phyloP scores from a whole-genome alignment of 495 filamentous ascomycete genomes.

The Podospora conica region DNA sequence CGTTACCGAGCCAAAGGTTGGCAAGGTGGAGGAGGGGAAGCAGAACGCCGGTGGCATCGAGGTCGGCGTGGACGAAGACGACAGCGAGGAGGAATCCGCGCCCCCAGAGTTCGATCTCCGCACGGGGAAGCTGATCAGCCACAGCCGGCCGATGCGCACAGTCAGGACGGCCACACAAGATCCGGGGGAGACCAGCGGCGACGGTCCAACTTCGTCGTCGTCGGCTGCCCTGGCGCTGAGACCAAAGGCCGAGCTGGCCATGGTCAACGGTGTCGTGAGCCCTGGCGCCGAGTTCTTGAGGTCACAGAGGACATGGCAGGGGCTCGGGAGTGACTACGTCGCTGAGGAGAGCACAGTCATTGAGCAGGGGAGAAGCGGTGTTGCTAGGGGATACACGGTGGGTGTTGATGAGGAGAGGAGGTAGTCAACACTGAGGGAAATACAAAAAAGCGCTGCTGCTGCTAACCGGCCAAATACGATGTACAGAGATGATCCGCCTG shows the following conservation, averaged over 20 bases:
- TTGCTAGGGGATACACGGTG: constrained; percentile 84
- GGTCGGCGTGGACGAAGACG: constrained; percentile 12
- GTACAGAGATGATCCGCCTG: background rate
- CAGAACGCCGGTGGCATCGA: background rate
- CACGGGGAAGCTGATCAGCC: constrained; percentile 78
- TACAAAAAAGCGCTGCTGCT: background rate
- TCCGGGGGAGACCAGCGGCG: constrained; percentile 14
- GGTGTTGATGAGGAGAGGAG: constrained; percentile 46
- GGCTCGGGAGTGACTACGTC: constrained; percentile 80
- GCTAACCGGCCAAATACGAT: background rate
- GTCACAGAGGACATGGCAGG: constrained; percentile 82
- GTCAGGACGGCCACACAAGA: constrained; percentile 1
- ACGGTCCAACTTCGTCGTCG: constrained; percentile 21
- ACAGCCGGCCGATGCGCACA: constrained; percentile 69
- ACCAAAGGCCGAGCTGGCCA: constrained; percentile 63
- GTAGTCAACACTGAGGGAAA: constrained; percentile 11
- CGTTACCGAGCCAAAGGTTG: constrained; percentile 23
- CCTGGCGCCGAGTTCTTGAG: constrained; percentile 84
- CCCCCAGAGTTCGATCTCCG: constrained; percentile 91
- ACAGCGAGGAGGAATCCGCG: constrained; percentile 42
- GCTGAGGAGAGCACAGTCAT: constrained; percentile 58
- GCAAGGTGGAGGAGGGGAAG: constrained; percentile 2
- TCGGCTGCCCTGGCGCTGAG: constrained; percentile 49
- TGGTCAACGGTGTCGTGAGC: constrained; percentile 73
- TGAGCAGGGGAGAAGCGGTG: constrained; percentile 80